Base-by-base conservation (phyloP, 495 filamentous ascomycete species). In the Aspergillus indologenus region DNA sequence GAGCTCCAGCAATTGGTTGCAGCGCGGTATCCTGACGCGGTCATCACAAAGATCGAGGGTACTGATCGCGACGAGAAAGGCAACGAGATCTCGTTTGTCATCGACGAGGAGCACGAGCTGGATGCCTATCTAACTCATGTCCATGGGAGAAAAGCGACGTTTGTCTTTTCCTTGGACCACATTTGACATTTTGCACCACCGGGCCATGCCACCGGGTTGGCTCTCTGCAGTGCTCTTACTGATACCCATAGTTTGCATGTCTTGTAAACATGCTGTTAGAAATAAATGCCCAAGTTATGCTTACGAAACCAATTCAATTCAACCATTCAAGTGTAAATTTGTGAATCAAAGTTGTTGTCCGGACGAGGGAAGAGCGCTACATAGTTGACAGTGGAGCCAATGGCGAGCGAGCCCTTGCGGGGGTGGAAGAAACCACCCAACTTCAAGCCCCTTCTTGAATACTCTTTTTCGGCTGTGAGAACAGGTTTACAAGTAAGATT, bases 101-200 rank as follows among this genome's bases (percentile, higher is more conserved):
- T 92, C 63, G 84, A 85, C 54, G 78, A 85, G 29, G 87, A 91
- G 64, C 83, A 83, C 46, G 87, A 91, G 71, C 63, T 92, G 53
- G 82, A 82, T 56, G 85, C 83, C 2, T 92, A 90, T 71, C 64
- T 92, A 60, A 73, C 72, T 45, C 85, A 88, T 68, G 77, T 87
- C 4, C 70, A 79, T 56, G 85, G 79, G 8, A 79, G 81, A 58
- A 90, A 89, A 69, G 83, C 85, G 3, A 85, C 78, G 11, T 89
- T 92, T 70, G 68, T 79, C n/a, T 82, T 90, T 53, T 67, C 63
- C 26, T 60, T 76, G 56, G 61, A 59, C n/a, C 65, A 40, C 5
- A 40, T 40, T 40, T 40, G 34, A 40, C 34, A 8, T 40, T 40
- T 40, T 14, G 12, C 34, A 11, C 34, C 34, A 40, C 2, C 12